Evolutionary conservation across 495 filamentous ascomycete species (phyloP), one percentile per base, ranked within the genome.

Genomic region (Penicillium coffeae): DNA sequence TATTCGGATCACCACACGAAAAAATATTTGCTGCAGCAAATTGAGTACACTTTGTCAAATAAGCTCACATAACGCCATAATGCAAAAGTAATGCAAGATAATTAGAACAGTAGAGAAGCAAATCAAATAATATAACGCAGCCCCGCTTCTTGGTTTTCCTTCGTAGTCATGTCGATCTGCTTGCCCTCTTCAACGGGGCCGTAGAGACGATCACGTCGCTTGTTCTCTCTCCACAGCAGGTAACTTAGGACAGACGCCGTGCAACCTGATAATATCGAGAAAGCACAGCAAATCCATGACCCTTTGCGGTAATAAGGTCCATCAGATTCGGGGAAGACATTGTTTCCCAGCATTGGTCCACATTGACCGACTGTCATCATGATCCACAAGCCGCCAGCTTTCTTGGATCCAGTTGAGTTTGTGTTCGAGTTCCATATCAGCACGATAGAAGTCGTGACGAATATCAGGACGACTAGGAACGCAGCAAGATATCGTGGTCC

Each of bases 321-420:
- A 5, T 84, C 72, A 2, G 47, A 51, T 0, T 50, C 50, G 3
- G 81, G 80, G 55, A 83, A 86, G 12, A 84, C 39, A 18, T 79
- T 69, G 13, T 79, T 83, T 0, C 83, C 83, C 13, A 87, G 60
- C 1, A 85, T 52, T 3, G 83, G 83, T 2, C 51, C 51, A 18
- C 51, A 54, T 21, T 54, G 51, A 5, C 51, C 51, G 14, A 54
- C n/a, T n/a, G 46, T 54, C 19, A 48, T 34, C n/a, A 47, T 49
- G 30, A 54, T 54, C 38, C 45, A 48, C 14, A 54, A 47, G 20
- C 48, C 48, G 38, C 48, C 48, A 7, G 48, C 48, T n/a, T 44
- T 38, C 41, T 51, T 51, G 8, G 48, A 51, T 15, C 48, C 43
- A 3, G 32, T 51, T 3, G 48, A 38, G 21, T 51, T 51, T 4